Percentiles rank a stretch among this genome's conserved stretches.
phyloP scores from a whole-genome alignment of 2,329 filamentous ascomycete species.

The Metarhizium anisopliae region DNA sequence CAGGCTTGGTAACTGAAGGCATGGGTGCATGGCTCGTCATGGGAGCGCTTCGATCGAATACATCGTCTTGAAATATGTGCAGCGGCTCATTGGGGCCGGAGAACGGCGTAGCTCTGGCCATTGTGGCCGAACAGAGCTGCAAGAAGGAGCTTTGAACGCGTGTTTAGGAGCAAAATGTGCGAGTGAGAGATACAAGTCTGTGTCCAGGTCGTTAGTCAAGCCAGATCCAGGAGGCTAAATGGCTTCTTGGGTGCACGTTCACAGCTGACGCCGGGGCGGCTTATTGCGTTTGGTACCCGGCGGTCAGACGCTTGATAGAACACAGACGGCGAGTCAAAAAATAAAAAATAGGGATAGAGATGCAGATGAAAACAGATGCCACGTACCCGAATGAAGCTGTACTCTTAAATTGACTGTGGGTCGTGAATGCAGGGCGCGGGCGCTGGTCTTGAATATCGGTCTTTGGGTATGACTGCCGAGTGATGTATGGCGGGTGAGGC shows the following conservation, averaged over 20 bases:
- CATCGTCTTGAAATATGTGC: constrained; percentile 44
- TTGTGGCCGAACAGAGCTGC: constrained; percentile 28
- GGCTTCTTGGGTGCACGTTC: background rate
- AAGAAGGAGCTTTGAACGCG: constrained; percentile 5
- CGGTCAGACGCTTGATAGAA: background rate
- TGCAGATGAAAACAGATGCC: background rate
- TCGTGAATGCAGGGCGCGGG: constrained; percentile 2
- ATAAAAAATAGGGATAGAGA: background rate
- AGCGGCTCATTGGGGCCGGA: constrained; percentile 36
- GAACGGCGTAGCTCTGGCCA: constrained; percentile 44
- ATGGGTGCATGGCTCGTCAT: constrained; percentile 50
- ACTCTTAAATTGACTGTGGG: constrained; percentile 4
- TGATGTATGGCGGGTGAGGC: background rate
- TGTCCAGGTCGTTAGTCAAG: background rate
- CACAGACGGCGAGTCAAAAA: background rate
- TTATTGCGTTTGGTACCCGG: background rate
- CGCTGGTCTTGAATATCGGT: background rate
- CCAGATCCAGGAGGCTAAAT: background rate
- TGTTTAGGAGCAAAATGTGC: background rate
- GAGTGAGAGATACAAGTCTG: background rate
- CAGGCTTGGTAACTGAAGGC: constrained; percentile 39
- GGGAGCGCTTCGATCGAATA: constrained; percentile 33
- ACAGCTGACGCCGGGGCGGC: background rate
- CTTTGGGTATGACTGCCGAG: constrained; percentile 1
- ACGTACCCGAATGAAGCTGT: constrained; percentile 4